Conservation (phyloP, 257 asterid species). For the Solanum arcanum region DNA sequence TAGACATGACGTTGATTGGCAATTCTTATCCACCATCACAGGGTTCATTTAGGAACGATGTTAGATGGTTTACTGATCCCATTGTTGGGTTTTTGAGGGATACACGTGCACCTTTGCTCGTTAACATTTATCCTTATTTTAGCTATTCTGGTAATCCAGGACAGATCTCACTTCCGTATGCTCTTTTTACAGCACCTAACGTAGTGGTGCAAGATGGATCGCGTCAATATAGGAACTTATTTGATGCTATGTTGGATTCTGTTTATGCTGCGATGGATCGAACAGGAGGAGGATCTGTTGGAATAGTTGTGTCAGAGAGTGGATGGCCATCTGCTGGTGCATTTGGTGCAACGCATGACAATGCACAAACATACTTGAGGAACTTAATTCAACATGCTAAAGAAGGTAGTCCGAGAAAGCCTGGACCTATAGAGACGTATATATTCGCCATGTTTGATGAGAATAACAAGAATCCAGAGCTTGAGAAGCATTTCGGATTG, state of each 20-base stretch:
- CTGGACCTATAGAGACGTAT: neutral
- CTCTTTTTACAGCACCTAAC: neutral
- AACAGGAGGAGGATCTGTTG: conserved; percentile 12
- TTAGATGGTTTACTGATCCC: neutral
- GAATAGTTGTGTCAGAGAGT: conserved; percentile 27
- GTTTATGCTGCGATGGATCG: conserved; percentile 21
- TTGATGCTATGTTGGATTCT: conserved; percentile 11
- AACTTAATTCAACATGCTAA: neutral
- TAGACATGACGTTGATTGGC: conserved; percentile 1
- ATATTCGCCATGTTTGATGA: neutral
- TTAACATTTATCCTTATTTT: conserved; percentile 13
- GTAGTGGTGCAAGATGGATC: neutral
- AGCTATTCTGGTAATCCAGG: neutral
- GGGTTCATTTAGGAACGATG: neutral
- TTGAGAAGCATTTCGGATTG: neutral
- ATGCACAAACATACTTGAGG: neutral
- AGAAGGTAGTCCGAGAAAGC: neutral
- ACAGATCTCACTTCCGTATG: neutral
- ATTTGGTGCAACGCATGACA: neutral
- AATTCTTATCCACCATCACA: conserved; percentile 12
- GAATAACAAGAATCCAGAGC: neutral
- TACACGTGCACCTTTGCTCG: conserved; percentile 9
- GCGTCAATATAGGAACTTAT: neutral
- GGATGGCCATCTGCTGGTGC: neutral
- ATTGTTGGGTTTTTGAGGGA: conserved; percentile 6